A percentile compares a stretch with the other conserved stretches of the same genome.
Evolutionary conservation across 106 monocot genomes (phyloP).

Genomic region (Gastrodia elata): DNA sequence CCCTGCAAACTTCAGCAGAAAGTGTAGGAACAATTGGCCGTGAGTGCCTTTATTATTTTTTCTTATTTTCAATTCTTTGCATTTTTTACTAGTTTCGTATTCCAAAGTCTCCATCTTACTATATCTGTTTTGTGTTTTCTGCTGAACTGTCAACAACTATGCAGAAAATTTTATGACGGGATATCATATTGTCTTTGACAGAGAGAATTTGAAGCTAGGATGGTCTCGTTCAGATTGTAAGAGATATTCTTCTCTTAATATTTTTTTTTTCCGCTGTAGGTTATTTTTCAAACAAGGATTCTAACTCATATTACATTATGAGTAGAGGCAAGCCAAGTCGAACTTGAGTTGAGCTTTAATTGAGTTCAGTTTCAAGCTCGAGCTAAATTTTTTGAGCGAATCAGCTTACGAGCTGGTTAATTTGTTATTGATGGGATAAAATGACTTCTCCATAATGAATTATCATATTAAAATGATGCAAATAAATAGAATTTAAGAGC

Average conservation of each 20-base stretch:
- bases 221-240: constrained; percentile 94
- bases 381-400: too few species aligned
- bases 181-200: constrained; percentile 78
- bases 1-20: constrained; percentile 60
- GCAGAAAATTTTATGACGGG: constrained; percentile 93
- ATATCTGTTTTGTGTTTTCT: not conserved
- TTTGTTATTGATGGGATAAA: too few species aligned
- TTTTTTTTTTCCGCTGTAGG: not conserved
- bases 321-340: too few species aligned
- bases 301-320: too few species aligned
- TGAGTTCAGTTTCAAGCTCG: too few species aligned
- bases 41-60: constrained; percentile 23
- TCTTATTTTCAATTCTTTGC: not conserved
- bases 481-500: too few species aligned
- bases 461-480: too few species aligned
- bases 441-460: too few species aligned
- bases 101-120: not conserved
- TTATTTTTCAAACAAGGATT: not conserved
- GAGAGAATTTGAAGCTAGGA: constrained; percentile 80
- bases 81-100: not conserved
- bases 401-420: too few species aligned
- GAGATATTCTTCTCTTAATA: constrained; percentile 17
- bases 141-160: constrained; percentile 3
- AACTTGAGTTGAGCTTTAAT: too few species aligned
- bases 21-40: constrained; percentile 70